Base-by-base conservation (phyloP, 495 filamentous ascomycete genomes). In the Pyronema omphalodes region DNA sequence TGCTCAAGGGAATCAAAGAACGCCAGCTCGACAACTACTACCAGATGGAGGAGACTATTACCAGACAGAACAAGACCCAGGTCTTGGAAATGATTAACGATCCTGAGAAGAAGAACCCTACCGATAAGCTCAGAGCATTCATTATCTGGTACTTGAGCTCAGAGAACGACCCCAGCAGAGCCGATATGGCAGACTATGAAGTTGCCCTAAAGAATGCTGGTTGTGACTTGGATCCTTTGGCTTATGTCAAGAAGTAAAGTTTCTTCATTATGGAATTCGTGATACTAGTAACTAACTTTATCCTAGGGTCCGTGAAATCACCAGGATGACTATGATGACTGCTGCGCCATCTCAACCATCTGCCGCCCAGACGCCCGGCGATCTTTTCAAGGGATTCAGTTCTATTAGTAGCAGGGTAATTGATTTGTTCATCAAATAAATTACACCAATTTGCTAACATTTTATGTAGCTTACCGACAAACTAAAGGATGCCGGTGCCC, bases 251-350 rank as follows among this genome's bases (percentile, higher is more conserved):
- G 65, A 81, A 79, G 81, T 83, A 67, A 29, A 68, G 78, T 68
- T 44, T 15, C 29, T 37, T 18, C 37, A 11, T 17, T 6, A n/a
- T 50, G 36, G 56, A 19, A 29, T 37, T 18, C 3, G 9, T n/a
- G n/a, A 14, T 29, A 19, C 14, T 40, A n/a, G 40, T 19, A 11
- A 14, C 14, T 6, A 9, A 50, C 44, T 14, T 36, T 36, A 36
- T 50, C 29, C 18, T 62, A 86, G 89, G 66, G 89, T 99, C 19
- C 87, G 88, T 41, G 85, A 93, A 58, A 83, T 93, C 51, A 96
- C 91, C 9, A 87, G 89, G 37, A 96, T 96, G 91, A 95, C 93
- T 14, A 95, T 96, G 81, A 86, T 99, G 73, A 86, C 88, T 4
- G 88, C 89, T 6, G 80, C 78, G 11, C 79, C 89, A 3, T 74